Conservation (phyloP, 805 yeast species). For the Sungouiozyma intestinalis region DNA sequence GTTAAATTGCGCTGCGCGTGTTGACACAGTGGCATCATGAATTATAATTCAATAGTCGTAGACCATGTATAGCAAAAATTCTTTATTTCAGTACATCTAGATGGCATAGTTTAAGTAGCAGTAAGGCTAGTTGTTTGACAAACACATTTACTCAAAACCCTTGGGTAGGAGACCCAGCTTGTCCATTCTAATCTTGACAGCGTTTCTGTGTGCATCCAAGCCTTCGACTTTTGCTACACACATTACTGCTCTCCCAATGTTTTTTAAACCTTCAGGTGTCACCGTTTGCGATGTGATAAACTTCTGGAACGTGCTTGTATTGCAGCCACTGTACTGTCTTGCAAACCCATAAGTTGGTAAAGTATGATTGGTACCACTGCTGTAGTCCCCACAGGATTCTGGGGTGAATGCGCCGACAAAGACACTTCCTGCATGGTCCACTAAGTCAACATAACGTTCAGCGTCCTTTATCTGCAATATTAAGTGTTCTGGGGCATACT, state of each 20-base stretch:
- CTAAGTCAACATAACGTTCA: conserved; percentile 52
- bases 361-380: conserved; percentile 97
- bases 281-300: conserved; percentile 91
- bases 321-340: conserved; percentile 93
- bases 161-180: conserved; percentile 49
- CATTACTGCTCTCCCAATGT: conserved; percentile 95
- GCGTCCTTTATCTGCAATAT: conserved; percentile 85
- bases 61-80: too few relatives aligned
- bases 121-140: too few relatives aligned
- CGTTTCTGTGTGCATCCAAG: conserved; percentile 92
- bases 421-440: conserved; percentile 91
- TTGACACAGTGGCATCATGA: too few relatives aligned
- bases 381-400: conserved; percentile 97
- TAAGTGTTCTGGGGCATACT: conserved; percentile 96
- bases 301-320: conserved; percentile 91
- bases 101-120: too few relatives aligned
- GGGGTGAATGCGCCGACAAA: conserved; percentile 96
- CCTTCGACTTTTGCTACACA: conserved; percentile 94
- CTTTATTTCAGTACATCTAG: too few relatives aligned
- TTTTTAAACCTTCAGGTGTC: conserved; percentile 70
- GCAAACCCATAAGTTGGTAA: conserved; percentile 98
- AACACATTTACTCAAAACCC: conserved; percentile 23
- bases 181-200: conserved; percentile 89
- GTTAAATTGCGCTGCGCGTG: too few relatives aligned
- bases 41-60: too few relatives aligned